Evolutionary conservation across 495 filamentous ascomycete species (phyloP).

Genomic region (Amorphotheca resinae): DNA sequence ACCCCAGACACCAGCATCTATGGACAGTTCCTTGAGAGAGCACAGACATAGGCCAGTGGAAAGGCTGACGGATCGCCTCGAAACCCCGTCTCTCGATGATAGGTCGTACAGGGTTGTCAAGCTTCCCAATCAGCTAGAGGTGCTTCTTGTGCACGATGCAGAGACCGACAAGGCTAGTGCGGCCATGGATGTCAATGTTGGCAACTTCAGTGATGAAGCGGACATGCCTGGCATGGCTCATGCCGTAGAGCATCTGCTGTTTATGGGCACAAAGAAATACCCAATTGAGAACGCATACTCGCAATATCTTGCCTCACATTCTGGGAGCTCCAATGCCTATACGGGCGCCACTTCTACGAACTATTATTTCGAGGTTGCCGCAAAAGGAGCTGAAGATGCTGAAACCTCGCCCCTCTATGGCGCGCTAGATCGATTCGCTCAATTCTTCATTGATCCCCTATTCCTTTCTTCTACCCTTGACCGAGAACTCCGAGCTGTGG

Average conservation of each 20-base stretch:
- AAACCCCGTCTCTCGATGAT: constrained; percentile 81
- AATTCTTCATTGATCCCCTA: constrained; percentile 90
- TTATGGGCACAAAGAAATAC: constrained; percentile 99
- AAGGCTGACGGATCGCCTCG: constrained; percentile 59
- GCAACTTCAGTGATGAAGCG: constrained; percentile 82
- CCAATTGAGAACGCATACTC: constrained; percentile 94
- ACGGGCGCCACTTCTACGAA: constrained; percentile 91
- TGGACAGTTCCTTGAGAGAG: constrained; percentile 17
- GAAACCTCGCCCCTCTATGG: constrained; percentile 66
- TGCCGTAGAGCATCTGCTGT: constrained; percentile 69
- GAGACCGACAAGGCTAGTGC: constrained; percentile 96
- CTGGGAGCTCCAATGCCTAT: constrained; percentile 88
- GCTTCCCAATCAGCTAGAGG: constrained; percentile 84
- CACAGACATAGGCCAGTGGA: constrained; percentile 19
- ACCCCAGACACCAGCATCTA: constrained; percentile 16
- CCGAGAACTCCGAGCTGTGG: constrained; percentile 81
- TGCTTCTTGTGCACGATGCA: constrained; percentile 82
- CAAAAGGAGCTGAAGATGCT: constrained; percentile 43
- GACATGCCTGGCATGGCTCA: constrained; percentile 92
- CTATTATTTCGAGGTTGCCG: constrained; percentile 93
- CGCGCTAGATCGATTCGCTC: constrained; percentile 88
- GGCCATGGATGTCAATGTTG: constrained; percentile 89
- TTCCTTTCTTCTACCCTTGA: constrained; percentile 86
- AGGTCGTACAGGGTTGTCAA: constrained; percentile 78
- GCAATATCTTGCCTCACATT: constrained; percentile 79